Evolutionary conservation across 129 eudicot genomes (phyloP), one percentile per base, ranked within the genome.

Genomic region (Apium graveolens): DNA sequence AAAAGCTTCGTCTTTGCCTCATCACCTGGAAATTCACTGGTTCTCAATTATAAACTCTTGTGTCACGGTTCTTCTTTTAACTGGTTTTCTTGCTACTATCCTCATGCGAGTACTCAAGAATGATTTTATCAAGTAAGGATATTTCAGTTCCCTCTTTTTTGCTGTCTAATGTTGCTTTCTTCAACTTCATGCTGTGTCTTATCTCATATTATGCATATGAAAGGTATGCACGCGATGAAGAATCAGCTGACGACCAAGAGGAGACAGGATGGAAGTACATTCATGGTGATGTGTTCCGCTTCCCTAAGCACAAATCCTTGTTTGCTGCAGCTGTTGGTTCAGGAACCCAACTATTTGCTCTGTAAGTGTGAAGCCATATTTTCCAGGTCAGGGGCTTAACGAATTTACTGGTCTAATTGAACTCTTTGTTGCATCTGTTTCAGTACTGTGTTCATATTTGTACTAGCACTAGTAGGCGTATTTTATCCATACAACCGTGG

Each of bases 211-310:
- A 62, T 42, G 37, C 62, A 10, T 42, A 74, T 78, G 43, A 44
- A 79, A 92, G 97, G 81, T 84, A 86, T 75, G 83, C 89, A 10
- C 80, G 63, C 39, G 97, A 89, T 81, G 92, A 86, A 81, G 95
- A 89, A 85, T 31, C 81, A 70, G 81, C 84, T 5, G 89, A 86
- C 5, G 84, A 88, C 73, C 91, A 84, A 78, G 96, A 90, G 81
- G 96, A 85, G 49, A 84, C 86, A 11, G 96, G 96, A 46, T 92
- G 97, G 97, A 92, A 92, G 83, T 87, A 84, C 85, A 82, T 89
- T 42, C 97, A 92, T 82, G 96, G 96, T 32, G 97, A 92, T 79
- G 90, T 90, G n/a, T 92, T 92, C 39, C 81, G 93, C 81, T 92
- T 77, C 83, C 97, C 93, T 51, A 84, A 80, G 78, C 80, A 88